Evolutionary conservation across 2,329 filamentous ascomycete genomes (phyloP), one percentile per base, ranked within the genome.

Genomic region (Aspergillus aculeatinus): DNA sequence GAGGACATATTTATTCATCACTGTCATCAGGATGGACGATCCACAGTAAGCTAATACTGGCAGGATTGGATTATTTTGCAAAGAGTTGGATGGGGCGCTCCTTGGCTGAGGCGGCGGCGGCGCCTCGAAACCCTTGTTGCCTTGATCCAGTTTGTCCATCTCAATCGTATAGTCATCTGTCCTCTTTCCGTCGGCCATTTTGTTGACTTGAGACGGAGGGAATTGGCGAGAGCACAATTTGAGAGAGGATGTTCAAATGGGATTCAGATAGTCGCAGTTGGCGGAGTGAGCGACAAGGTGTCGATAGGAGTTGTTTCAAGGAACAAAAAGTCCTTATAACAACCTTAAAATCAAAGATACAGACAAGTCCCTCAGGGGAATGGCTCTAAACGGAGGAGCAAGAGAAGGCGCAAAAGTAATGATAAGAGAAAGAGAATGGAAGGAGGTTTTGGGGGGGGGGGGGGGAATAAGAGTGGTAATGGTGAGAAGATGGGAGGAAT

Each of bases 1-100:
- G 51, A 99, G 87, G 64, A 97, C 93, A 77, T 96, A 99, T 83
- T 99, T 99, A 82, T 99, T 99, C 77, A 96, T 95, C n/a, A 97
- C 91, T 7, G 95, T 99, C 95, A 99, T 99, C 77, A 94, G 86
- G 74, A 99, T 99, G n/a, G 93, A 97, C 56, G 94, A 91, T 71
- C 90, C 82, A 78, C 95, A 99, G 82, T 99, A 99, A 52, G 91
- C 87, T 66, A 96, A 74, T 69, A 99, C 90, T 23, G 94, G 92
- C 51, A 95, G 75, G 50, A 86, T 81, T 16, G 92, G 91, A 77
- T 87, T 95, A 79, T 92, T 91, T 70, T 88, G 85, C 63, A 92
- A 75, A 68, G 81, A 76, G 60, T 75, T 76, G 48, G 78, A 64
- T 54, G 70, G 61, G 33, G 70, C 63, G 53, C 65, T 68, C 79